Conservation (phyloP, 2,329 filamentous ascomycete genomes). For the Triangularia verruculosa region DNA sequence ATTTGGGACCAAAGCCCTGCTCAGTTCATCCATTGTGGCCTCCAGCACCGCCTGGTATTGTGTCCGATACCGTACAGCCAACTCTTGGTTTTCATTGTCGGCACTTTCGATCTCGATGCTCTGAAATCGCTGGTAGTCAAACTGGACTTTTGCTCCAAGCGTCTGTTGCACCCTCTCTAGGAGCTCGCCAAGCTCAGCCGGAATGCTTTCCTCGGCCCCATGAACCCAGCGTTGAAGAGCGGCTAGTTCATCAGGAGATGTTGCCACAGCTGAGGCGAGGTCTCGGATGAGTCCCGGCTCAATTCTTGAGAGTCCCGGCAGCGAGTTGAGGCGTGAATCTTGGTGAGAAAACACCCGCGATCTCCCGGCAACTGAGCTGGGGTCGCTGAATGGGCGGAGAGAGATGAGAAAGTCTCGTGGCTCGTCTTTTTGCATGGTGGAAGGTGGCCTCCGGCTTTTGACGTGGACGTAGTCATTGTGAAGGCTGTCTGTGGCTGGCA, state of each 20-base stretch:
- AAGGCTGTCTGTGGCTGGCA: slow-evolving; percentile 45
- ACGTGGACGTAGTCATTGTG: slow-evolving; percentile 62
- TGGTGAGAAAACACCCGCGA: slow-evolving; percentile 37
- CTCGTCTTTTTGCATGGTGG: slow-evolving; percentile 21
- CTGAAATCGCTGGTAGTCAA: slow-evolving; percentile 42
- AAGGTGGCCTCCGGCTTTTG: slow-evolving; percentile 39
- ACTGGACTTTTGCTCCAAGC: slow-evolving; percentile 38
- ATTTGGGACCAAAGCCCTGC: background rate
- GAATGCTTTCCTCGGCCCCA: slow-evolving; percentile 32
- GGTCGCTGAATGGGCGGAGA: slow-evolving; percentile 45
- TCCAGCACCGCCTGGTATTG: slow-evolving; percentile 49
- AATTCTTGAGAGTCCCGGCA: slow-evolving; percentile 44
- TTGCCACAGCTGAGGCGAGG: slow-evolving; percentile 35
- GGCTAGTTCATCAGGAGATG: slow-evolving; percentile 23
- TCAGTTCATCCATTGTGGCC: slow-evolving; percentile 31
- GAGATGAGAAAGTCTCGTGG: slow-evolving; percentile 51
- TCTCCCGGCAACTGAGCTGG: slow-evolving; percentile 47
- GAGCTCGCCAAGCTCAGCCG: slow-evolving; percentile 29
- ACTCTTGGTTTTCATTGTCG: slow-evolving; percentile 43
- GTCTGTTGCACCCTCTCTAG: slow-evolving; percentile 33
- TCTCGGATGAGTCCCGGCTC: slow-evolving; percentile 54
- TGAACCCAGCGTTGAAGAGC: slow-evolving; percentile 12
- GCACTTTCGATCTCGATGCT: slow-evolving; percentile 41
- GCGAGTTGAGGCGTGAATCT: slow-evolving; percentile 32
- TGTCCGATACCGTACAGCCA: slow-evolving; percentile 49